A percentile compares a stretch with the other conserved stretches of the same genome.
phyloP scores from a whole-genome alignment of 768 basidiomycete genomes.

The Suillus alpinus region DNA sequence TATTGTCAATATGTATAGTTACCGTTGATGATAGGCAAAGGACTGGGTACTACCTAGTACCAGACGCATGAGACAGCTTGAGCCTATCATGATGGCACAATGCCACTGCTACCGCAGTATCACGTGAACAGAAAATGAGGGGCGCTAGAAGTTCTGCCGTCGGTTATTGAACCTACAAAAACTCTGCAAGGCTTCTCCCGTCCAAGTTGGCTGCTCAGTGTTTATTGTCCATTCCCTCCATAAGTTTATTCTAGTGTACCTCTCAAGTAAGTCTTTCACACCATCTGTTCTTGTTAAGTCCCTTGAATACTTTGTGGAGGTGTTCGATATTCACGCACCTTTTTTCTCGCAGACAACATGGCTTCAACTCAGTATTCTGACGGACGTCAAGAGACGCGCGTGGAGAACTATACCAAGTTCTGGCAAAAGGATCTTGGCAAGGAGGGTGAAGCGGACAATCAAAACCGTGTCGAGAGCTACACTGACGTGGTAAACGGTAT shows the following conservation, averaged over 20 bases:
- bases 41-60: no score
- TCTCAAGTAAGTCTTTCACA: neutral
- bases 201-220: neutral
- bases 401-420: slow-evolving; percentile 84
- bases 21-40: no score
- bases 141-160: no score
- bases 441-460: slow-evolving; percentile 64
- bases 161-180: neutral
- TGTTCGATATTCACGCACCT: neutral
- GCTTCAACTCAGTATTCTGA: slow-evolving; percentile 39
- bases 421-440: slow-evolving; percentile 85
- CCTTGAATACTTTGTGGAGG: neutral
- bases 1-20: neutral
- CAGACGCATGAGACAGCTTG: no score
- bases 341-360: slow-evolving; percentile 1
- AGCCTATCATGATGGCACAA: no score
- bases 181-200: neutral
- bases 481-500: slow-evolving; percentile 92
- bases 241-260: neutral
- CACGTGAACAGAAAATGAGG: neutral
- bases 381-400: slow-evolving; percentile 63
- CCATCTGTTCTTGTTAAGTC: neutral
- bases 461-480: slow-evolving; percentile 77
- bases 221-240: neutral
- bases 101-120: no score